These are phyloP conservation scores for Xylaria intraflava DNA, from an alignment of 495 filamentous ascomycete species.

Conservation along the genomic window DNA sequence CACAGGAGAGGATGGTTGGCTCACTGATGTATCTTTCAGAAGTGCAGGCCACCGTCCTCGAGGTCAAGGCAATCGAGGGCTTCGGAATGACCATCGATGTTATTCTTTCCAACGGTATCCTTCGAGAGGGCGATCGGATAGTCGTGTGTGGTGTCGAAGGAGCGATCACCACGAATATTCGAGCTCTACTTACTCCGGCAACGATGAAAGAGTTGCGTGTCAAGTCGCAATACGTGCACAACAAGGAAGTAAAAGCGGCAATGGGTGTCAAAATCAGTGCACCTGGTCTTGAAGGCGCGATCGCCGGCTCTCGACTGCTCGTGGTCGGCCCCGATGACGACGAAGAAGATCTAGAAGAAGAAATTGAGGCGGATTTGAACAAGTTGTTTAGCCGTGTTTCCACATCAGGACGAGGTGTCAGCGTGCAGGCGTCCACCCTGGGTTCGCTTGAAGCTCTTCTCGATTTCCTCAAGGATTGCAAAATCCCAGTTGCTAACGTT, in stretches of 20 bases:
- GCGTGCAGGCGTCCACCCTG: slow-evolving; percentile 93
- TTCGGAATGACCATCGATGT: slow-evolving; percentile 99
- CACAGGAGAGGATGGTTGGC: slow-evolving; percentile 96
- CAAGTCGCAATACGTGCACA: slow-evolving; percentile 91
- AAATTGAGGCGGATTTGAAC: slow-evolving; percentile 93
- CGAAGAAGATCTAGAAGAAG: slow-evolving; percentile 90
- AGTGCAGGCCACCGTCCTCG: slow-evolving; percentile 94
- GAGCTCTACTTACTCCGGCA: slow-evolving; percentile 92
- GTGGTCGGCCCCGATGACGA: slow-evolving; percentile 94
- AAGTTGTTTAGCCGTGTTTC: slow-evolving; percentile 84
- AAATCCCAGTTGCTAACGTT: slow-evolving; percentile 96
- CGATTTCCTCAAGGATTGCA: slow-evolving; percentile 87
- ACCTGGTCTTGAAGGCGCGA: slow-evolving; percentile 91
- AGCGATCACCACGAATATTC: slow-evolving; percentile 87
- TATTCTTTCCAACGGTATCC: slow-evolving; percentile 89
- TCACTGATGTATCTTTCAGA: slow-evolving; percentile 97
- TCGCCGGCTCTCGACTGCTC: slow-evolving; percentile 90
- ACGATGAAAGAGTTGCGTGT: slow-evolving; percentile 90
- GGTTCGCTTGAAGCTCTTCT: slow-evolving; percentile 95
- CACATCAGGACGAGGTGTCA: slow-evolving; percentile 86
- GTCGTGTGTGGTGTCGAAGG: slow-evolving; percentile 94
- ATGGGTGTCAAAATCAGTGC: slow-evolving; percentile 98
- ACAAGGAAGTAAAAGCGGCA: slow-evolving; percentile 98
- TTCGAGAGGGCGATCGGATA: slow-evolving; percentile 90
- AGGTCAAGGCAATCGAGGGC: slow-evolving; percentile 98